Conservation (phyloP, 176 grass and related monocot species). For the Phoenix dactylifera region DNA sequence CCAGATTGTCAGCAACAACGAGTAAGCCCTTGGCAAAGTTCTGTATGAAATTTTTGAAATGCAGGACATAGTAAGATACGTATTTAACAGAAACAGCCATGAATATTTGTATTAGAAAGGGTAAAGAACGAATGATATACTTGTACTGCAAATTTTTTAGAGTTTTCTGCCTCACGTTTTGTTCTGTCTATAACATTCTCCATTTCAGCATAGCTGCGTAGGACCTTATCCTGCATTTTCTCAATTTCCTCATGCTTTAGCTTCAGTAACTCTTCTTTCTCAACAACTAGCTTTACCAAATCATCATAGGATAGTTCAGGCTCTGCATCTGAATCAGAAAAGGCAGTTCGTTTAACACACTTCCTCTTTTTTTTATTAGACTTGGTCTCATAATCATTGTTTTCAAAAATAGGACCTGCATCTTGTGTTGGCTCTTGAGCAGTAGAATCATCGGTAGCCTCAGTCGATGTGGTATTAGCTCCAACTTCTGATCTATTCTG, state of each 20-base stretch:
- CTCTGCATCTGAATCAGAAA: slow-evolving; percentile 41
- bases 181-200: slow-evolving; percentile 54
- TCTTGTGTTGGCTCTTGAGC: slow-evolving; percentile 18
- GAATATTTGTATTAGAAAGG: background rate
- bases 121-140: slow-evolving; percentile 6
- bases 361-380: slow-evolving; percentile 10
- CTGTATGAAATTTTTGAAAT: slow-evolving; percentile 15
- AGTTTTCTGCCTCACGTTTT: slow-evolving; percentile 66
- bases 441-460: slow-evolving; percentile 17
- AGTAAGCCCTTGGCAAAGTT: slow-evolving; percentile 57
- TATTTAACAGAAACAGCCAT: too few species aligned
- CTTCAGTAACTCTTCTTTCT: slow-evolving; percentile 64
- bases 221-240: slow-evolving; percentile 60
- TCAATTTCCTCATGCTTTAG: slow-evolving; percentile 60
- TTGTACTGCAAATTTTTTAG: slow-evolving; percentile 67
- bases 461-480: slow-evolving; percentile 6
- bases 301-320: slow-evolving; percentile 47
- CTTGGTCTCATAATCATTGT: background rate
- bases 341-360: slow-evolving; percentile 24
- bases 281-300: slow-evolving; percentile 48
- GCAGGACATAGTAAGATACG: too few species aligned
- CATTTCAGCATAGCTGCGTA: slow-evolving; percentile 65
- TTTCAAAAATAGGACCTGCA: slow-evolving; percentile 12
- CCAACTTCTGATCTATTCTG: background rate
- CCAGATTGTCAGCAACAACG: slow-evolving; percentile 65